Evolutionary conservation across 2,329 filamentous ascomycete genomes (phyloP).

Genomic region (Beauveria brongniartii): DNA sequence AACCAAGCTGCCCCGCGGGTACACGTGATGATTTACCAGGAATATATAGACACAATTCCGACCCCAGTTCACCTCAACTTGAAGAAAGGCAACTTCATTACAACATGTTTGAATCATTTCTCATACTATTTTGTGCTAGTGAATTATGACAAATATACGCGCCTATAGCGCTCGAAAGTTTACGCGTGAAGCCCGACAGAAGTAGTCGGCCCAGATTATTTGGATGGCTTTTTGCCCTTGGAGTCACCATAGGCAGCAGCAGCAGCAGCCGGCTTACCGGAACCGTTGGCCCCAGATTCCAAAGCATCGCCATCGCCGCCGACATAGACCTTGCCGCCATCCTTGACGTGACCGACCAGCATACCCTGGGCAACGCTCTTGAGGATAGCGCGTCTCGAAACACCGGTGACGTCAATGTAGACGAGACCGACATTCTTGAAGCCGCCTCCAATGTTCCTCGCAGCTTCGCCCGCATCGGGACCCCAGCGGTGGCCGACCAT

Average conservation of each 20-base stretch:
- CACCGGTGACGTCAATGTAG: conserved; percentile 92
- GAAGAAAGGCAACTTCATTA: not conserved
- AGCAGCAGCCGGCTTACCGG: conserved; percentile 13
- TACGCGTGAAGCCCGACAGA: not conserved
- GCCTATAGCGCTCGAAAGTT: not conserved
- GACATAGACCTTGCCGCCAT: conserved; percentile 65
- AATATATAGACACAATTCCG: not conserved
- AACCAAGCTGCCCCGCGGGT: not conserved
- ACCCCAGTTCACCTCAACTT: not conserved
- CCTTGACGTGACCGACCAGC: conserved; percentile 74
- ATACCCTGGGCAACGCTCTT: conserved; percentile 97
- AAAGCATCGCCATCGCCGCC: conserved; percentile 48
- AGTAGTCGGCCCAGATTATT: not conserved
- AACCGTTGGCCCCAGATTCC: conserved; percentile 4
- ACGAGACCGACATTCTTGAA: conserved; percentile 95
- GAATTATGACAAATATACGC: not conserved
- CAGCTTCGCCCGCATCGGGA: conserved; percentile 70
- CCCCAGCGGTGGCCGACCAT: conserved; percentile 90
- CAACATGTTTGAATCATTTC: not conserved
- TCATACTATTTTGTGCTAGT: not conserved
- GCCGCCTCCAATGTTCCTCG: conserved; percentile 68
- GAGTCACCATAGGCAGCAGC: conserved; percentile 19
- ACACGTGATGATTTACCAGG: not conserved
- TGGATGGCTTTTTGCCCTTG: conserved; percentile 9
- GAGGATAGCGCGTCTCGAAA: conserved; percentile 79